Evolutionary conservation across 768 basidiomycete genomes (phyloP).

Genomic region (Amanita rimosa): DNA sequence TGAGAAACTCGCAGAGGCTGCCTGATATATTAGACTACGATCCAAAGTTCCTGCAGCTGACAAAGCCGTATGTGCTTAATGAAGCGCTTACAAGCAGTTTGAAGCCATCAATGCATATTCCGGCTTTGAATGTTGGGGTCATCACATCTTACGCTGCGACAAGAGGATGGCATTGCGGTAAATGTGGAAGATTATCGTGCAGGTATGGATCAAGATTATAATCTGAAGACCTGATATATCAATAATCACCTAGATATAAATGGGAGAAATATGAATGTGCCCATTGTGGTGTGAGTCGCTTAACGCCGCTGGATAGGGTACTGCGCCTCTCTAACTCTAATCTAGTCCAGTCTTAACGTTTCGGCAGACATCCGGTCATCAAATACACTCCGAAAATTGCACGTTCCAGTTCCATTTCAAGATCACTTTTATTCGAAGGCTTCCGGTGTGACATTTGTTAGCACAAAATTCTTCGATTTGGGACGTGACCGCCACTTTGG

Average conservation of each 20-base stretch:
- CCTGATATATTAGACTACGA: conserved; percentile 33
- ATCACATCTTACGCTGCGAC: conserved; percentile 45
- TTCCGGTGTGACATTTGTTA: conserved; percentile 17
- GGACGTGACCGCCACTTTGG: conserved; percentile 12
- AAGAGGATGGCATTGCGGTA: conserved; percentile 57
- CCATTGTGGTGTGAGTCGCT: conserved; percentile 37
- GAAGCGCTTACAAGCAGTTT: conserved; percentile 24
- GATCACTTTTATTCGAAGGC: conserved; percentile 19
- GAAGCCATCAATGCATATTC: conserved; percentile 21
- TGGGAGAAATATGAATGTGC: conserved; percentile 71
- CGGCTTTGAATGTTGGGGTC: conserved; percentile 19
- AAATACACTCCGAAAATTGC: conserved; percentile 23
- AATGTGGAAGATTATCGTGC: conserved; percentile 65
- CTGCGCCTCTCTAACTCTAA: background rate
- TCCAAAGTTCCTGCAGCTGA: conserved; percentile 31
- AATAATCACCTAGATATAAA: conserved; percentile 35
- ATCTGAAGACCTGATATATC: background rate
- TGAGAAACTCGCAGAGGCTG: conserved; percentile 16
- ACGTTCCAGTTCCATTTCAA: conserved; percentile 18
- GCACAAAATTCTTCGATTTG: conserved; percentile 13
- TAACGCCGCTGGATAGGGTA: background rate
- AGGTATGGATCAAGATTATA: conserved; percentile 31
- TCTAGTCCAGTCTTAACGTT: conserved; percentile 8
- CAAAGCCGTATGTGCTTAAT: conserved; percentile 20
- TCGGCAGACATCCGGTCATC: conserved; percentile 20